Percentiles rank a stretch among this genome's conserved stretches.
These are phyloP conservation scores for Annulohypoxylon nitens DNA, from an alignment of 495 filamentous ascomycete species.

Conservation along the genomic window DNA sequence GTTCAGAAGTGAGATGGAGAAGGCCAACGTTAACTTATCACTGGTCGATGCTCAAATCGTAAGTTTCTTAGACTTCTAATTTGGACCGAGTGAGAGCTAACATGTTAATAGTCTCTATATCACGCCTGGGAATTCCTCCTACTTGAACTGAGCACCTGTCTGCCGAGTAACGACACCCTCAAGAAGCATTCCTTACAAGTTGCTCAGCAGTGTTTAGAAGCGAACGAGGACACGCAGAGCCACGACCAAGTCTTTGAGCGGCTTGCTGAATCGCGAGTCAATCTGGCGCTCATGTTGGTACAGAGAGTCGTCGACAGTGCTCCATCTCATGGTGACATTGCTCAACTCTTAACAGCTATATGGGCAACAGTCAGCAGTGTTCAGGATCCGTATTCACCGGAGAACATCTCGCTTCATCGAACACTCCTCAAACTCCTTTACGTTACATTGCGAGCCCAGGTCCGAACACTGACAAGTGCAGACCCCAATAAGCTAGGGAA, in stretches of 20 bases:
- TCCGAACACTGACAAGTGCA: constrained; percentile 41
- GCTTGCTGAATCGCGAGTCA: constrained; percentile 76
- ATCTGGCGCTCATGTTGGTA: constrained; percentile 80
- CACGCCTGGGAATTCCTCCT: constrained; percentile 91
- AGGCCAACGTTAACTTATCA: constrained; percentile 90
- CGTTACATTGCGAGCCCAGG: constrained; percentile 75
- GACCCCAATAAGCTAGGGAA: constrained; percentile 55
- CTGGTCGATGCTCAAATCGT: constrained; percentile 92
- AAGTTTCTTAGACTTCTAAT: constrained; percentile 55
- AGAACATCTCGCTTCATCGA: constrained; percentile 80
- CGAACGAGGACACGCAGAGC: constrained; percentile 74
- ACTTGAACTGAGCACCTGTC: constrained; percentile 80
- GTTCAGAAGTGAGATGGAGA: constrained; percentile 81
- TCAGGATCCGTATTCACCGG: constrained; percentile 71
- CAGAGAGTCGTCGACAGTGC: constrained; percentile 78
- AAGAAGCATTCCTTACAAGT: constrained; percentile 74
- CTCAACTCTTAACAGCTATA: constrained; percentile 71
- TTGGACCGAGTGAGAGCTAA: constrained; percentile 46
- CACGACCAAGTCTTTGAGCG: constrained; percentile 79
- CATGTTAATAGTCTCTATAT: constrained; percentile 72
- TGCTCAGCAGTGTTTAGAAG: constrained; percentile 76
- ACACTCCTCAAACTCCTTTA: constrained; percentile 87
- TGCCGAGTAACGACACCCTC: constrained; percentile 71
- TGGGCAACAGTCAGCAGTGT: constrained; percentile 76
- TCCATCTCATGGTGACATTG: constrained; percentile 70